phyloP scores from a whole-genome alignment of 257 asterid genomes.

The Jasminum sambac region DNA sequence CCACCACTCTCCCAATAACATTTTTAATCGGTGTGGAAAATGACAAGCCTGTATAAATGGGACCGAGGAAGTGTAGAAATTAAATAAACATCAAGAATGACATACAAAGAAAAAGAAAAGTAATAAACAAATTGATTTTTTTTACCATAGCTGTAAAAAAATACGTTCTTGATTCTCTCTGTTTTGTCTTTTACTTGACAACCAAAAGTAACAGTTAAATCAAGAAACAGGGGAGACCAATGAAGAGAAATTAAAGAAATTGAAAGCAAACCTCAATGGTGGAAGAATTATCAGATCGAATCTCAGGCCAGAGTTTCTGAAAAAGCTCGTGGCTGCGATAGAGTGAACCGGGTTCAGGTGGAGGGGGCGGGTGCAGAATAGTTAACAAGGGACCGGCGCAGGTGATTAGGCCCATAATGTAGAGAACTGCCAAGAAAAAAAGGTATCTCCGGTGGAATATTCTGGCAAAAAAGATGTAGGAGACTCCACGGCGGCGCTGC shows the following conservation, averaged over 20 bases:
- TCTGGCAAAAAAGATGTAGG: slow-evolving; percentile 41
- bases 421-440: slow-evolving; percentile 43
- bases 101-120: no score
- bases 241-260: background rate
- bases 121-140: no score
- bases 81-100: background rate
- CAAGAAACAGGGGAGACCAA: background rate
- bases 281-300: slow-evolving; percentile 64
- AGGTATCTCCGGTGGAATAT: slow-evolving; percentile 47
- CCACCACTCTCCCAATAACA: no score
- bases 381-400: slow-evolving; percentile 62
- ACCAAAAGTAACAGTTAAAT: background rate
- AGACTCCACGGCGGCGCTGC: slow-evolving; percentile 42
- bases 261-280: slow-evolving; percentile 49
- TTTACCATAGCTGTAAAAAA: background rate
- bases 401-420: slow-evolving; percentile 65
- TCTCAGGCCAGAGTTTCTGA: slow-evolving; percentile 60
- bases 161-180: background rate
- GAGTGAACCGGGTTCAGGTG: slow-evolving; percentile 57
- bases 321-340: slow-evolving; percentile 71
- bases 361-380: slow-evolving; percentile 55
- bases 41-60: no score
- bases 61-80: no score
- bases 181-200: background rate
- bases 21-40: no score